Evolutionary conservation across 345 rosid genomes (phyloP).

Genomic region (Laguncularia racemosa): DNA sequence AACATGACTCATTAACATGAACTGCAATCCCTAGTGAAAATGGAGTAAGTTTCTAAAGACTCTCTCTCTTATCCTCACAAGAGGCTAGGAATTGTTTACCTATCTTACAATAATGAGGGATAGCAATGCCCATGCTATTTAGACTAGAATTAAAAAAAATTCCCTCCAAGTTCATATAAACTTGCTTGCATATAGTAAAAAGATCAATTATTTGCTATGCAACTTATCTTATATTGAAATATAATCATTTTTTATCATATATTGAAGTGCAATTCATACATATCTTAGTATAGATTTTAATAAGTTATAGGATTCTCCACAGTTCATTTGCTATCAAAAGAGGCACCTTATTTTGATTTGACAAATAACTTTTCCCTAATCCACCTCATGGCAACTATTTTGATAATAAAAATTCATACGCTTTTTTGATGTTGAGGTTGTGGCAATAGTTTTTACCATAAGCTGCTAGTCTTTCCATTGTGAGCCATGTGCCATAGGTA

Average conservation of each 20-base stretch:
- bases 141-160: conserved; percentile 31
- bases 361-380: conserved; percentile 63
- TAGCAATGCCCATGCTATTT: conserved; percentile 47
- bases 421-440: conserved; percentile 28
- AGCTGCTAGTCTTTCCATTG: conserved; percentile 41
- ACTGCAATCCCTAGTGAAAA: no score
- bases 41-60: not conserved
- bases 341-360: conserved; percentile 36
- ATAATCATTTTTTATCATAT: no score
- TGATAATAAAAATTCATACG: conserved; percentile 40
- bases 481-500: conserved; percentile 52
- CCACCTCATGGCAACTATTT: conserved; percentile 50
- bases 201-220: no score
- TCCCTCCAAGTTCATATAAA: conserved; percentile 31
- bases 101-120: conserved; percentile 38
- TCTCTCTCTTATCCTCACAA: not conserved
- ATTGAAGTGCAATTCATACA: no score
- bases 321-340: no score
- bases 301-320: no score
- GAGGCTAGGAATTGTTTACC: conserved; percentile 8
- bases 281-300: no score
- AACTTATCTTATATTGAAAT: no score
- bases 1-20: no score
- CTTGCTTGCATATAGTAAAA: conserved; percentile 9
- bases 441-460: conserved; percentile 29